Evolutionary conservation across 768 basidiomycete species (phyloP), one percentile per base, ranked within the genome.

Genomic region (Cyclocybe cylindracea): DNA sequence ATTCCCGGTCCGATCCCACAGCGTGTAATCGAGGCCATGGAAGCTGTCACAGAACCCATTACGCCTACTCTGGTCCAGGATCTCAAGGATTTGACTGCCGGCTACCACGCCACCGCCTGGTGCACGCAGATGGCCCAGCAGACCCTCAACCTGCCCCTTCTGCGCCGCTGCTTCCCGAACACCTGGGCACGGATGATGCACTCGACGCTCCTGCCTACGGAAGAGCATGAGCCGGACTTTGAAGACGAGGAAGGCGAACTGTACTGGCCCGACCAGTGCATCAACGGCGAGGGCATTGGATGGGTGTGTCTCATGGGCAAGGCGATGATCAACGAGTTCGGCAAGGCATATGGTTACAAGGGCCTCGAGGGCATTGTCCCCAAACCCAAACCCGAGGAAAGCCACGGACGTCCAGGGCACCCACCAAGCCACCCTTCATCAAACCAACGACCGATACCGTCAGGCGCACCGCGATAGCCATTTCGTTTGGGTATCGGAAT

Each of bases 291-390:
- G 66, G 90, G 90, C 44, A 75, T 92, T 31, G 90, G 86, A 16
- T 92, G 90, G 90, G 83, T 91, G n/a, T 91, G 89, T 66, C 74
- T 87, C 29, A 86, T 92, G 83, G 89, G 89, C 59, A 88, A 86
- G 64, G 85, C 89, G 37, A 92, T 92, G 90, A 82, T 92, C 62
- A 83, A 80, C 59, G 90, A 92, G 62, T 87, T 89, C 60, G 88
- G 89, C 55, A 84, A 83, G 61, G 77, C 83, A 33, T 84, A 86
- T 67, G 87, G 85, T 9, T 92, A 91, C 70, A 74, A 71, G 51
- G 87, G 89, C 31, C 67, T 88, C 13, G 79, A 83, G 14, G 88
- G 88, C 13, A 82, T 86, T n/a, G 80, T 91, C 33, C 84, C 82
- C 10, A 87, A 86, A 61, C 85, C 86, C 5, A 81, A 82, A 51